These are phyloP conservation scores for Neopestalotiopsis sp. DNA, from an alignment of 2,329 filamentous ascomycete genomes.

Conservation along the genomic window DNA sequence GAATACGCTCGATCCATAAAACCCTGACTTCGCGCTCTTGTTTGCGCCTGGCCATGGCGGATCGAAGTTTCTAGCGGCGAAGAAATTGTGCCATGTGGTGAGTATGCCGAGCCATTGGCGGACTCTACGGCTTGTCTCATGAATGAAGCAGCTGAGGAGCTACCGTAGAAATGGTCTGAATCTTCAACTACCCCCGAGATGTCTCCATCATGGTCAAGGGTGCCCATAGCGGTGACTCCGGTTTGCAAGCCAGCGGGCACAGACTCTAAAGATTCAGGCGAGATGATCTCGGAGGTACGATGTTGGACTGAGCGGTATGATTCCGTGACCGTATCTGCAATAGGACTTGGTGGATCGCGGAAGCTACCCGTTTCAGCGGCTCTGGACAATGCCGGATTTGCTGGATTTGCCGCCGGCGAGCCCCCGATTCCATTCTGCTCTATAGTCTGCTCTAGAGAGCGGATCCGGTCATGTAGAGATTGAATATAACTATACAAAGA, in stretches of 20 bases:
- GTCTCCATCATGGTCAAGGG: neutral
- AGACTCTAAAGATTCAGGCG: neutral
- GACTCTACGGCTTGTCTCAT: neutral
- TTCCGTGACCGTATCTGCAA: neutral
- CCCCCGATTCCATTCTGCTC: neutral
- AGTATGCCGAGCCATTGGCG: neutral
- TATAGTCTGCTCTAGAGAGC: conserved; percentile 1
- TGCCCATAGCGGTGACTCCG: conserved; percentile 7
- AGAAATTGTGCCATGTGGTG: neutral
- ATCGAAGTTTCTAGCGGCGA: neutral
- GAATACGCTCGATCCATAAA: neutral
- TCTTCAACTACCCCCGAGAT: neutral
- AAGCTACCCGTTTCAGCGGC: neutral
- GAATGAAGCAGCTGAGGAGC: conserved; percentile 4
- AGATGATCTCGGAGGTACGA: neutral
- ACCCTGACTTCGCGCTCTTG: neutral
- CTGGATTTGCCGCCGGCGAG: neutral
- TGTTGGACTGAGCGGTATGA: neutral
- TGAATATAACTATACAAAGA: neutral
- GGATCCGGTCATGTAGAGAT: conserved; percentile 10
- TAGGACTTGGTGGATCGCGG: neutral
- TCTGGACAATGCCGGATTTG: neutral
- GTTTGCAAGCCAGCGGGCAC: neutral
- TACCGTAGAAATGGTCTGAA: conserved; percentile 3
- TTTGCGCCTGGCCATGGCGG: neutral